Evolutionary conservation across 2,329 filamentous ascomycete species (phyloP).

Genomic region (Nigrograna mackinnonii): DNA sequence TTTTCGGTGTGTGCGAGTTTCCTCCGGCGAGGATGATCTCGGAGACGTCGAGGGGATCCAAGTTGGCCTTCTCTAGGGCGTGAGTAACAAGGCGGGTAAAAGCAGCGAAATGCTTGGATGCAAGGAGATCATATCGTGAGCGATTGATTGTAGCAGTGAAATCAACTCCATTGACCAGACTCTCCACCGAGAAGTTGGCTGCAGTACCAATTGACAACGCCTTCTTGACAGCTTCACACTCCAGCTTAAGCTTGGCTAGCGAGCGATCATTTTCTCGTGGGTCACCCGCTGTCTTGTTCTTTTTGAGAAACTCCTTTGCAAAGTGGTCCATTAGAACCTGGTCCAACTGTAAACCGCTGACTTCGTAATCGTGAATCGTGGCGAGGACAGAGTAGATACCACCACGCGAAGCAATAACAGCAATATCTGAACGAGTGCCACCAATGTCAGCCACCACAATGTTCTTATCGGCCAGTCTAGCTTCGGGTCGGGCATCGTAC

Average conservation of each 20-base stretch:
- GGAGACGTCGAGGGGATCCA: slow-evolving; percentile 91
- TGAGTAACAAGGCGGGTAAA: slow-evolving; percentile 85
- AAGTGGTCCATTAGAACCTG: slow-evolving; percentile 94
- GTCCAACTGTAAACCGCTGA: slow-evolving; percentile 83
- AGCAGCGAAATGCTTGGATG: slow-evolving; percentile 81
- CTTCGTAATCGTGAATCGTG: slow-evolving; percentile 93
- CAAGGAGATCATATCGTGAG: slow-evolving; percentile 87
- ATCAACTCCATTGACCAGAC: slow-evolving; percentile 84
- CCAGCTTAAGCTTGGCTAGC: slow-evolving; percentile 88
- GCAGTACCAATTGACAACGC: slow-evolving; percentile 85
- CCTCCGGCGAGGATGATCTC: slow-evolving; percentile 94
- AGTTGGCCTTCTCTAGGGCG: slow-evolving; percentile 85
- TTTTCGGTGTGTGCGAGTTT: slow-evolving; percentile 89
- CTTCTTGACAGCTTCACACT: slow-evolving; percentile 91
- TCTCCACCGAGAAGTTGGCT: slow-evolving; percentile 91
- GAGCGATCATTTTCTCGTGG: slow-evolving; percentile 80
- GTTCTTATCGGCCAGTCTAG: slow-evolving; percentile 78
- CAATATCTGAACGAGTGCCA: slow-evolving; percentile 88
- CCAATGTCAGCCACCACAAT: slow-evolving; percentile 91
- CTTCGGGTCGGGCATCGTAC: slow-evolving; percentile 84
- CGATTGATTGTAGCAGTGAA: slow-evolving; percentile 92
- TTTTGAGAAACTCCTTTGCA: slow-evolving; percentile 98
- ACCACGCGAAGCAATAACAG: slow-evolving; percentile 86
- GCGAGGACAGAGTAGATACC: slow-evolving; percentile 97
- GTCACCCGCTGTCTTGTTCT: slow-evolving; percentile 75